Percentiles rank a stretch among this genome's conserved stretches.
Evolutionary conservation across 169 alveolate genomes (phyloP).

Genomic region (Ichthyophthirius multifiliis): DNA sequence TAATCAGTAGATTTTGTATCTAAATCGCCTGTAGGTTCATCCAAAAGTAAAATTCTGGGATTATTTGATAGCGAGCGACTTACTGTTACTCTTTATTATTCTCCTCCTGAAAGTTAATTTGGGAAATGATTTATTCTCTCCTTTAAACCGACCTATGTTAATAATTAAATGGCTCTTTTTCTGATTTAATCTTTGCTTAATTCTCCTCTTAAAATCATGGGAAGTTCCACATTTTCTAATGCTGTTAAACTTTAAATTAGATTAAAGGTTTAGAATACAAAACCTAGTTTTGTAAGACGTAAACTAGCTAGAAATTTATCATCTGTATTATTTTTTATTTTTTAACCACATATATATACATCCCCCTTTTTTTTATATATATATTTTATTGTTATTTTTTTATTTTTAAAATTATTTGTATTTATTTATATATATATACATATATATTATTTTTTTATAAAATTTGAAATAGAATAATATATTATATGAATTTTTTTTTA

Average conservation of each 20-base stretch:
- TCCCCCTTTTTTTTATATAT: conserved; percentile 59
- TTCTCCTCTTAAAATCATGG: conserved; percentile 83
- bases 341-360: conserved; percentile 68
- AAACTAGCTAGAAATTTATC: conserved; percentile 77
- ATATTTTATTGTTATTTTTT: background rate
- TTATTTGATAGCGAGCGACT: conserved; percentile 84
- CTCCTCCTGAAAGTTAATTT: conserved; percentile 88
- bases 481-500: background rate
- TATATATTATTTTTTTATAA: too few species aligned
- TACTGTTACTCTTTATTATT: conserved; percentile 86
- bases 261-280: conserved; percentile 86
- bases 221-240: conserved; percentile 85
- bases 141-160: conserved; percentile 69
- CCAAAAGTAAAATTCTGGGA: conserved; percentile 80
- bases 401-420: background rate
- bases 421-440: too few species aligned
- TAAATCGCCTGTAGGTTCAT: conserved; percentile 90
- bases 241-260: conserved; percentile 83
- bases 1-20: conserved; percentile 85
- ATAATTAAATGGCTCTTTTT: conserved; percentile 62
- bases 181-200: conserved; percentile 47
- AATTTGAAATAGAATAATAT: too few species aligned
- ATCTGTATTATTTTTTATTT: conserved; percentile 75
- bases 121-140: conserved; percentile 80
- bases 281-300: conserved; percentile 74